These are phyloP conservation scores for Ophiognomonia clavigignenti-juglandacearum DNA, from an alignment of 2,329 filamentous ascomycete genomes.

Conservation along the genomic window DNA sequence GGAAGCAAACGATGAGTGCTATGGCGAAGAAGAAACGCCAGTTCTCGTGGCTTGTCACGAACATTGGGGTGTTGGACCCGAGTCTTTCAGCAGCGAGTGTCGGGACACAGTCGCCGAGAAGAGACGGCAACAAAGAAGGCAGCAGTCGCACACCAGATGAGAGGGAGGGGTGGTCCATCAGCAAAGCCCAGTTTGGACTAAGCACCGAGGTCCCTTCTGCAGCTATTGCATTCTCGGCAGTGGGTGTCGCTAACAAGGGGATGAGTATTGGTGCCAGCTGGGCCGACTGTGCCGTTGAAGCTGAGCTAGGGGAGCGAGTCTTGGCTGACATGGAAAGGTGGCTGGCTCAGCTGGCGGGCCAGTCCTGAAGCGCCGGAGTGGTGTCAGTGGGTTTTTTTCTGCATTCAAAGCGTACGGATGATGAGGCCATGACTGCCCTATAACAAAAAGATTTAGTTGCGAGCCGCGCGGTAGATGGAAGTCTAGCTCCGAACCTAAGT, in stretches of 20 bases:
- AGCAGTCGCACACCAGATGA: not conserved
- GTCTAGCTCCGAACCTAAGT: too few relatives aligned
- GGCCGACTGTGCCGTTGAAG: constrained; percentile 12
- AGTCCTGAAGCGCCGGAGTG: constrained; percentile 3
- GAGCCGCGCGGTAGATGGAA: too few relatives aligned
- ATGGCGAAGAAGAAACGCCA: constrained; percentile 25
- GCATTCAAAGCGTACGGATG: too few relatives aligned
- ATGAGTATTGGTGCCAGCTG: constrained; percentile 10
- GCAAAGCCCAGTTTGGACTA: constrained; percentile 24
- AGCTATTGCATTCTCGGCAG: constrained; percentile 22
- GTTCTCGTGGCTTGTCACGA: constrained; percentile 29
- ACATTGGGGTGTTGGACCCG: constrained; percentile 30
- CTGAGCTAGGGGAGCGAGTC: constrained; percentile 3
- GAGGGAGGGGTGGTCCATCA: constrained; percentile 22
- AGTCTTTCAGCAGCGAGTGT: not conserved
- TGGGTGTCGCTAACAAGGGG: constrained; percentile 22
- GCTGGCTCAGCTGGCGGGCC: constrained; percentile 7
- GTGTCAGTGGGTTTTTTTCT: too few relatives aligned
- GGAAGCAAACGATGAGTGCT: constrained; percentile 25
- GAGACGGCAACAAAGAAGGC: not conserved
- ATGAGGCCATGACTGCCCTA: too few relatives aligned
- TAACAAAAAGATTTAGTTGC: too few relatives aligned
- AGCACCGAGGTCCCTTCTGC: constrained; percentile 26
- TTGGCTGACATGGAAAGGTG: constrained; percentile 13
- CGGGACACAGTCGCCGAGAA: too few relatives aligned